These are phyloP conservation scores for Medicago ruthenica DNA, from an alignment of 306 rosid species.

Conservation along the genomic window DNA sequence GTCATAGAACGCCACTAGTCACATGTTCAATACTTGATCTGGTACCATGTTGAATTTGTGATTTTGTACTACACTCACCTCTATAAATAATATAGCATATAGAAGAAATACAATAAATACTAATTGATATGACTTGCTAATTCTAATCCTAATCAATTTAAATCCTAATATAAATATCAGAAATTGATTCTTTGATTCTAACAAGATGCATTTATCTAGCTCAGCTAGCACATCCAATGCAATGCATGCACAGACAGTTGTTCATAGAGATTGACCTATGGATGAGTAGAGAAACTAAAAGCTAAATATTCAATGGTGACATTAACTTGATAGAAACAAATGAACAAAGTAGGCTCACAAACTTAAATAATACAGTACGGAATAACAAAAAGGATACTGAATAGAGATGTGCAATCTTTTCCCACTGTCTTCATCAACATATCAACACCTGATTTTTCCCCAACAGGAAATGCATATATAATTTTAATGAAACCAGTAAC, in stretches of 20 bases:
- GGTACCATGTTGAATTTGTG: too few relatives aligned
- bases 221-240: slow-evolving; percentile 22
- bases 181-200: too few relatives aligned
- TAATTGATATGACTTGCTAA: too few relatives aligned
- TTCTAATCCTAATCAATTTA: too few relatives aligned
- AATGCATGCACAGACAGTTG: background rate
- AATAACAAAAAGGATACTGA: slow-evolving; percentile 81
- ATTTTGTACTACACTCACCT: too few relatives aligned
- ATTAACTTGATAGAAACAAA: slow-evolving; percentile 24
- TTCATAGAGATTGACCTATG: slow-evolving; percentile 5
- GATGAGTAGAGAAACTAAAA: slow-evolving; percentile 8
- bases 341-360: background rate
- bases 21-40: too few relatives aligned
- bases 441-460: slow-evolving; percentile 74
- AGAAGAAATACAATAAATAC: too few relatives aligned
- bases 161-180: too few relatives aligned
- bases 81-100: too few relatives aligned
- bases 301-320: slow-evolving; percentile 2
- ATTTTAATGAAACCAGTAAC: slow-evolving; percentile 13
- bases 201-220: slow-evolving; percentile 25
- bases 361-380: background rate
- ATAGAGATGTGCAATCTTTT: slow-evolving; percentile 91
- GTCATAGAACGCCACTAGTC: too few relatives aligned
- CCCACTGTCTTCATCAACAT: slow-evolving; percentile 91
- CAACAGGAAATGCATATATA: slow-evolving; percentile 5